A percentile compares a stretch with the other conserved stretches of the same genome.
Evolutionary conservation across 1,139 yeast species (phyloP).

Genomic region (Nakaseomyces uthaithaninus): DNA sequence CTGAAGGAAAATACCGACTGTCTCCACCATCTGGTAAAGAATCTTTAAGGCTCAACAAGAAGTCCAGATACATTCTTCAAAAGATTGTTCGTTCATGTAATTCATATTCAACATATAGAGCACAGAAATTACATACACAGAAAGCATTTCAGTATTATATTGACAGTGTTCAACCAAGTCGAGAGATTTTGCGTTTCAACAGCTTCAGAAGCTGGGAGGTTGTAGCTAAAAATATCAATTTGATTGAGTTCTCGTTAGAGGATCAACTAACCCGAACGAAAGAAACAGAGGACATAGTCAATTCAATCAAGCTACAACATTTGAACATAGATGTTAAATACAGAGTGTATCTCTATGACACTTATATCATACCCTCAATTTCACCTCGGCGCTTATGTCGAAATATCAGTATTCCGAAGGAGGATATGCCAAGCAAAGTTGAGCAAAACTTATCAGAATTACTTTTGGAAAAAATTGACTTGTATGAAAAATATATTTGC

Average conservation of each 20-base stretch:
- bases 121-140: neutral
- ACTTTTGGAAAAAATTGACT: neutral
- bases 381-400: conserved; percentile 1
- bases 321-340: too few relatives aligned
- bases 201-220: too few relatives aligned
- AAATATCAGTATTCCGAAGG: neutral
- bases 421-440: conserved; percentile 4
- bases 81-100: neutral
- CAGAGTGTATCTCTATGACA: too few relatives aligned
- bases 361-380: neutral
- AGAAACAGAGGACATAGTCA: too few relatives aligned
- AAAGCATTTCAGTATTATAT: neutral
- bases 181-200: too few relatives aligned
- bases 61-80: neutral
- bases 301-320: too few relatives aligned
- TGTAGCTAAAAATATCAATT: too few relatives aligned
- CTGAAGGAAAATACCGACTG: too few relatives aligned
- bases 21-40: conserved; percentile 1
- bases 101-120: neutral
- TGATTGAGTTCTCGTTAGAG: too few relatives aligned
- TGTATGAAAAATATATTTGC: neutral
- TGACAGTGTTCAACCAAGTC: neutral
- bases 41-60: conserved; percentile 5
- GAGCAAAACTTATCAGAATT: neutral
- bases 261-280: too few relatives aligned